phyloP scores from a whole-genome alignment of 2,329 filamentous ascomycete species.

The Neoscytalidium dimidiatum region DNA sequence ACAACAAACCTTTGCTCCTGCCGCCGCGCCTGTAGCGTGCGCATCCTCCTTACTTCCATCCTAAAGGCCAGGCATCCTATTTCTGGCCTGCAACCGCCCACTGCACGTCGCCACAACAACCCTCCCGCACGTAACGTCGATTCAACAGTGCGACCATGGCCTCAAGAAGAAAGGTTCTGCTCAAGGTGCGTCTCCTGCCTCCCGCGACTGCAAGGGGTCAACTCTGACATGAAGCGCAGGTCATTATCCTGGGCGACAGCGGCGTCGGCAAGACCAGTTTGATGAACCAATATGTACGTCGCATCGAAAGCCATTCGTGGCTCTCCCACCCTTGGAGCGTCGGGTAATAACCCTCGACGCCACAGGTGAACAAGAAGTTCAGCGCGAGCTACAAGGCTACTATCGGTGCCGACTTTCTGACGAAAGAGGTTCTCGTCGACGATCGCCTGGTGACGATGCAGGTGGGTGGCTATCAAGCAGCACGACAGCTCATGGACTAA shows the following conservation, averaged over 20 bases:
- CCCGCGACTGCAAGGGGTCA: slow-evolving; percentile 12
- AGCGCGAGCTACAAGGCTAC: slow-evolving; percentile 99
- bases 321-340: neutral
- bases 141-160: slow-evolving; percentile 56
- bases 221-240: slow-evolving; percentile 54
- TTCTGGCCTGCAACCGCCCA: neutral
- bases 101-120: neutral
- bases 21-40: neutral
- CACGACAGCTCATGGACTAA: slow-evolving; percentile 25
- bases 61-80: neutral
- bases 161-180: slow-evolving; percentile 84
- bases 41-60: neutral
- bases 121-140: neutral
- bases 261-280: slow-evolving; percentile 99
- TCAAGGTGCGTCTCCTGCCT: slow-evolving; percentile 66
- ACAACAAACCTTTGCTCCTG: slow-evolving; percentile 13
- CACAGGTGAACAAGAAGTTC: slow-evolving; percentile 99
- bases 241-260: slow-evolving; percentile 98
- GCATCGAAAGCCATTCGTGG: neutral
- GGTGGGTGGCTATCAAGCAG: slow-evolving; percentile 51
- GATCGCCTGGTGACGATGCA: slow-evolving; percentile 98
- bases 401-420: slow-evolving; percentile 97
- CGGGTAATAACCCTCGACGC: neutral
- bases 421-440: slow-evolving; percentile 95
- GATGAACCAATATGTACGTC: slow-evolving; percentile 99